phyloP scores from a whole-genome alignment of 176 grass and related monocot genomes.

The Eleusine coracana region DNA sequence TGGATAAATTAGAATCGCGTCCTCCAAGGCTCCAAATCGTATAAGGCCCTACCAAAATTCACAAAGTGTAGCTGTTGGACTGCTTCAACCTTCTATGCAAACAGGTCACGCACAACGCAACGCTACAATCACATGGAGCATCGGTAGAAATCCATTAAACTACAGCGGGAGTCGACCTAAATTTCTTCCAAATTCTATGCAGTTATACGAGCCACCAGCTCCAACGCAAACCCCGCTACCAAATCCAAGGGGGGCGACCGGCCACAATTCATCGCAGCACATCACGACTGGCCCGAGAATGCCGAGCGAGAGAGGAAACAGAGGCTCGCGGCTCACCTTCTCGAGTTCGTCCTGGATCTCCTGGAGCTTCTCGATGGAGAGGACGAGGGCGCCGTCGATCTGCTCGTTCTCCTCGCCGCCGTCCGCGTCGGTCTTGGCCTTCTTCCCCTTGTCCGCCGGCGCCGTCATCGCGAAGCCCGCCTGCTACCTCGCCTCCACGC shows the following conservation, averaged over 20 bases:
- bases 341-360: slow-evolving; percentile 90
- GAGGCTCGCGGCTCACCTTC: slow-evolving; percentile 53
- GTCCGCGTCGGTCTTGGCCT: slow-evolving; percentile 59
- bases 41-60: not conserved
- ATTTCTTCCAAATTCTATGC: slow-evolving; percentile 18
- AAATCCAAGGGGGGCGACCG: not conserved
- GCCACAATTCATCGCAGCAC: not conserved
- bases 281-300: not conserved
- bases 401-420: slow-evolving; percentile 68
- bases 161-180: not conserved
- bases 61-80: not conserved
- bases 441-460: slow-evolving; percentile 82
- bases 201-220: not conserved
- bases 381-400: slow-evolving; percentile 74
- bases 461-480: slow-evolving; percentile 42
- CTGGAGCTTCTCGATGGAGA: slow-evolving; percentile 83
- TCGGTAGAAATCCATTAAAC: not conserved
- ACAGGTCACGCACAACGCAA: not conserved
- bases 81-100: not conserved
- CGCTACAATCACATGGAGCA: not conserved
- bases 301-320: not conserved
- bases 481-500: slow-evolving; percentile 18
- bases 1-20: not conserved
- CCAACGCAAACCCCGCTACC: not conserved
- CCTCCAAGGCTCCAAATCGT: not conserved